Base-by-base conservation (phyloP, 2,329 filamentous ascomycete genomes). In the Aaosphaeria pasadenensis region DNA sequence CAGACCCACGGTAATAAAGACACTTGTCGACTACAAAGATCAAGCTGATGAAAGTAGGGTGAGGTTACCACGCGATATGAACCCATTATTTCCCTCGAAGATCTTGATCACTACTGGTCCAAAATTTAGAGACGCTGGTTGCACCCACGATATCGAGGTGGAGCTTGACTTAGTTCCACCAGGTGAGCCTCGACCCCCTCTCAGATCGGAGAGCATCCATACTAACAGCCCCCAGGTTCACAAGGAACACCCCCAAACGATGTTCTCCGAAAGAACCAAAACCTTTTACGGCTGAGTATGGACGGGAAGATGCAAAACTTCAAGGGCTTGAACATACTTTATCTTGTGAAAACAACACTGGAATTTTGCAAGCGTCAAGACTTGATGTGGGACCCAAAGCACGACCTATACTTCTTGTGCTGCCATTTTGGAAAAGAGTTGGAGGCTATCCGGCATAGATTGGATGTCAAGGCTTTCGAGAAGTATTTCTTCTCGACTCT, bases 151-250 rank as follows among this genome's bases (percentile, higher is more conserved):
- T 17, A 56, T 53, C 29, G 61, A 59, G 17, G 55, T 69, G 28
- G 65, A 68, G 44, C 50, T 69, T n/a, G 47, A 62, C 42, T 42
- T 69, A 29, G 44, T 67, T 24, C 64, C 65, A 7, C 58, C 65
- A 42, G 62, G 66, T 67, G 35, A 47, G 54, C 47, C 30, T 4
- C 17, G 44, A 31, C 11, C 5, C 11, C 5, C 6, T 9, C 33
- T 24, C 33, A 13, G 33, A 9, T 36, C 28, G 24, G 7, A 11
- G n/a, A 24, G 13, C 24, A 11, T 2, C 2, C 5, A 30, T 30
- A 30, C 55, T 62, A 36, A 60, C 35, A 5, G 4, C 36, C 7
- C n/a, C 4, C 13, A 66, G 63, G 62, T 17, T 59, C 56, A 2
- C 51, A 54, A 39, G 61, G 59, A n/a, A 58, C 64, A 24, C 66